Base-by-base conservation (phyloP, 2,329 filamentous ascomycete genomes). In the Talaromyces amestolkiae region DNA sequence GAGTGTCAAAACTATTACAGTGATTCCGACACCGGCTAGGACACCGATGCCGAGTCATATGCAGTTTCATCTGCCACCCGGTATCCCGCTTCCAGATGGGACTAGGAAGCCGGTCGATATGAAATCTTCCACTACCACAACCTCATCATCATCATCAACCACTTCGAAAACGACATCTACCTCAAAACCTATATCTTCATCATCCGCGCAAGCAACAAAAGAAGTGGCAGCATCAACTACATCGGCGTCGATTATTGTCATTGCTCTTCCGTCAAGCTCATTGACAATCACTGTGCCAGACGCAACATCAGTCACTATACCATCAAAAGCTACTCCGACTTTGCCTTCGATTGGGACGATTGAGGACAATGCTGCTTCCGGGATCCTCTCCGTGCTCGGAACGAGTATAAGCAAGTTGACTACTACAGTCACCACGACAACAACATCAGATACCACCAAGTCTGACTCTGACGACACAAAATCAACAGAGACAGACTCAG, bases 1-100 rank as follows among this genome's bases (percentile, higher is more conserved):
- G 35, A 45, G 22, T 27, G 33, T 59, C 24, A 31, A 59, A 15
- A 66, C 64, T 13, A 54, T 66, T 22, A 63, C 64, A 53, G 60
- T 66, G 13, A 17, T 45, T 19, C 64, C 59, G 22, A 63, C 60
- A 24, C 64, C 49, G 33, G 37, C 51, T 9, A 22, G 31, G n/a
- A 37, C 60, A 10, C 60, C 60, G 27, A 59, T 39, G 24, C 47
- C 39, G 24, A 53, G 41, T 45, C 41, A 59, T 22, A 59, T 59
- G 56, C 37, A 54, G 35, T 63, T 58, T 58, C n/a, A 39, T 37
- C 27, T 13, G 37, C 49, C 61, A 1, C 19, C 24, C 7, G 54
- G n/a, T 53, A 39, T 58, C 5, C 27, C 45, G 10, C 9, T 59
- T 9, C 41, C 45, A 17, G 59, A 39, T 35, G 64, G 64, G 22